Conservation (phyloP, 2,329 filamentous ascomycete species). For the Epichloe festucae region DNA sequence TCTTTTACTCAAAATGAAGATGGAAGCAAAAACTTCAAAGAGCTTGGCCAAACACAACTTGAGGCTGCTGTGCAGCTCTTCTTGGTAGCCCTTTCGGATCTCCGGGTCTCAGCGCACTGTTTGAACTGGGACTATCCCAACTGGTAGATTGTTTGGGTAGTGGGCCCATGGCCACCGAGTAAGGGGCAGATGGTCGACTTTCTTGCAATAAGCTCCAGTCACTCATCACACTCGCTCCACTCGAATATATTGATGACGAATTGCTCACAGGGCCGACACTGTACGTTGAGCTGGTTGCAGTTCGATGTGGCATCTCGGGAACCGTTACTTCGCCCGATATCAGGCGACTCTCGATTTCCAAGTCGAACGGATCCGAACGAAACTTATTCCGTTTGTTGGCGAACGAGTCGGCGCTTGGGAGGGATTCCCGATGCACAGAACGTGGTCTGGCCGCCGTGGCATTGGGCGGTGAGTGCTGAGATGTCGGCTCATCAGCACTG, state of each 20-base stretch:
- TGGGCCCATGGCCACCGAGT: neutral
- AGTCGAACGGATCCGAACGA: constrained; percentile 51
- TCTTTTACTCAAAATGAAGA: too few species aligned
- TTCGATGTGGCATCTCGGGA: constrained; percentile 11
- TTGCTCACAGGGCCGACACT: constrained; percentile 30
- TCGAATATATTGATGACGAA: constrained; percentile 34
- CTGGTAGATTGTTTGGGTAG: neutral
- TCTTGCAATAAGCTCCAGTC: constrained; percentile 19
- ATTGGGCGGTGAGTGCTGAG: constrained; percentile 14
- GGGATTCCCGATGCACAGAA: constrained; percentile 25
- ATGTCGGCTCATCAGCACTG: constrained; percentile 13
- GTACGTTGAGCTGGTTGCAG: constrained; percentile 25
- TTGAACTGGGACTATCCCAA: neutral
- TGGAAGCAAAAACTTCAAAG: neutral
- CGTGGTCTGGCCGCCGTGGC: constrained; percentile 21
- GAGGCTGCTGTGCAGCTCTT: neutral
- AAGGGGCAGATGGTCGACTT: neutral
- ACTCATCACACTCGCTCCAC: constrained; percentile 38
- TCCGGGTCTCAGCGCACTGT: too few species aligned
- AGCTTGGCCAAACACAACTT: constrained; percentile 1
- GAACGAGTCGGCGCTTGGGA: constrained; percentile 28
- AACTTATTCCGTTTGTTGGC: constrained; percentile 40
- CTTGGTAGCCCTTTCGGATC: neutral
- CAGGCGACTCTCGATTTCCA: constrained; percentile 30
- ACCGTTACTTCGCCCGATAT: constrained; percentile 9